Base-by-base conservation (phyloP, 2,329 filamentous ascomycete genomes). In the Cordyceps tenuipes region DNA sequence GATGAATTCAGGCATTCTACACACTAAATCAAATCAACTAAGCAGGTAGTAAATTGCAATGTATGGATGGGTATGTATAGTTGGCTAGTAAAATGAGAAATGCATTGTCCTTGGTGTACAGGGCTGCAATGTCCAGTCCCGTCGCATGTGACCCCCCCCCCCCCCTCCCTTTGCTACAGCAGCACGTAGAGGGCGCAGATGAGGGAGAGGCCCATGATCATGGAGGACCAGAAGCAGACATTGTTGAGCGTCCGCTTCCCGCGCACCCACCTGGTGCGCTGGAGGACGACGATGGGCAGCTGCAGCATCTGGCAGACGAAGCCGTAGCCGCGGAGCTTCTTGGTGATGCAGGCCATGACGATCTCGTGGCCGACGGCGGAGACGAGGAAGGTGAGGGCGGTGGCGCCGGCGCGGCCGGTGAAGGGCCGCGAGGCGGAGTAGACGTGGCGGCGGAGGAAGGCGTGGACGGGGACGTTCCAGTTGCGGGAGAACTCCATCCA, bases 391-490 rank as follows among this genome's bases (percentile, higher is more conserved):
- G 94, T 97, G 66, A 96, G 89, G 63, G 91, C 76, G 29, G 92
- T 97, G 29, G 94, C 92, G 60, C 88, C 79, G 17, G 82, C 80
- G 61, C 86, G 85, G 21, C 90, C 92, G 67, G 95, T 86, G 66
- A 88, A 85, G 13, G 86, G 84, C 10, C 89, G 81, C 13, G 87
- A 89, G 2, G 91, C 91, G 61, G 85, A 88, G 75, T 97, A 99
- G 64, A 99, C 93, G 73, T 99, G 94, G 26, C 94, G 84, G 8
- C 92, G 87, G 68, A 97, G 88, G 77, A 97, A 99, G 70, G 92
- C 89, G 76, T 97, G 94, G 7, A 97, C 93, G 49, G 93, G 93
- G n/a, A 96, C 85, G 71, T 97, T 97, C 93, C 94, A 97, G 77
- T 97, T 90, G 65, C 91, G 85, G 12, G 87, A 92, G 75, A 97